These are phyloP conservation scores for Penicillium canariense DNA, from an alignment of 495 filamentous ascomycete species.

Conservation along the genomic window DNA sequence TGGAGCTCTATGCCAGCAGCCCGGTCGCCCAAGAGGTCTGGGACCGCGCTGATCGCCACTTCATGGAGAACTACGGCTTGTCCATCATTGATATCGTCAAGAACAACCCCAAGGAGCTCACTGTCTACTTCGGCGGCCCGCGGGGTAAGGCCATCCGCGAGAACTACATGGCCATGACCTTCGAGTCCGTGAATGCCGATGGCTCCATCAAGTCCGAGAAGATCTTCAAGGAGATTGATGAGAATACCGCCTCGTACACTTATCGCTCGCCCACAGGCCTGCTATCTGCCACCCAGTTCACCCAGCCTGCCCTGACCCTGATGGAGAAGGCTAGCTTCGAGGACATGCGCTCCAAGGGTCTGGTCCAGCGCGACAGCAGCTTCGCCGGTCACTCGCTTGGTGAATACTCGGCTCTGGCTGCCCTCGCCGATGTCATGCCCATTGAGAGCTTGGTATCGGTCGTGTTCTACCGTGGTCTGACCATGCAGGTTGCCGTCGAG, in stretches of 20 bases:
- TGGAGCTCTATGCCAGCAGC: constrained; percentile 94
- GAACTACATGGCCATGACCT: constrained; percentile 99
- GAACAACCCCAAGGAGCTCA: constrained; percentile 99
- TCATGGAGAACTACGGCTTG: constrained; percentile 98
- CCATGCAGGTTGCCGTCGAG: constrained; percentile 99
- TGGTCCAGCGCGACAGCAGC: constrained; percentile 92
- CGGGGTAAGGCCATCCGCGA: constrained; percentile 94
- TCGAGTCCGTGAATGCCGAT: constrained; percentile 90
- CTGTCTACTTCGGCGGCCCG: constrained; percentile 95
- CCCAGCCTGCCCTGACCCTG: constrained; percentile 91
- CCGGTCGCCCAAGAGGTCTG: constrained; percentile 94
- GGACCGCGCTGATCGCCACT: constrained; percentile 96
- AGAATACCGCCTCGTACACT: constrained; percentile 90
- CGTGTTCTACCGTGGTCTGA: constrained; percentile 97
- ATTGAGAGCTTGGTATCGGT: constrained; percentile 98
- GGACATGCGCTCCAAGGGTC: constrained; percentile 95
- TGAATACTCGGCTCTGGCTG: constrained; percentile 96
- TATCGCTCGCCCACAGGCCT: constrained; percentile 95
- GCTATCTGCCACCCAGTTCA: constrained; percentile 97
- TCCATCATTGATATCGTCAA: constrained; percentile 98
- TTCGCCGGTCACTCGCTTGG: constrained; percentile 98
- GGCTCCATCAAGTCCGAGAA: constrained; percentile 95
- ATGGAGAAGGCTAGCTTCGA: constrained; percentile 99
- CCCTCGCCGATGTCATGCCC: constrained; percentile 96
- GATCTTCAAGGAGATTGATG: constrained; percentile 96